A percentile compares a stretch with the other conserved stretches of the same genome.
These are phyloP conservation scores for Xylaria digitata DNA, from an alignment of 2,329 filamentous ascomycete species.

Conservation along the genomic window DNA sequence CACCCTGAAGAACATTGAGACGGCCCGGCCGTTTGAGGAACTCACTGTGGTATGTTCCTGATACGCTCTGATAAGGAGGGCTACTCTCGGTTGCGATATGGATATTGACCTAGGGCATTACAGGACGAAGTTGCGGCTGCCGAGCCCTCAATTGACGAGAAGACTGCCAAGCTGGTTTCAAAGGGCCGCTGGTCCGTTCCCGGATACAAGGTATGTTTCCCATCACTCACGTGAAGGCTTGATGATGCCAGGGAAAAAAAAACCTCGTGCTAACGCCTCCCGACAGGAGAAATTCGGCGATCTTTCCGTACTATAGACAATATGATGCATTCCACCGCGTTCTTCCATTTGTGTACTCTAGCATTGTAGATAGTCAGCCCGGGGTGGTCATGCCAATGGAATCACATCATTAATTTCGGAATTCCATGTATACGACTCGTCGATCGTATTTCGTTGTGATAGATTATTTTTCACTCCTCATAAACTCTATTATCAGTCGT, in stretches of 20 bases:
- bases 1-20: constrained; percentile 97
- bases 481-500: not conserved
- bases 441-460: not conserved
- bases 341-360: constrained; percentile 73
- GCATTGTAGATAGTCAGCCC: constrained; percentile 73
- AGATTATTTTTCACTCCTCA: not conserved
- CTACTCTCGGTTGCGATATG: constrained; percentile 3
- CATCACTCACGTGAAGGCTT: not conserved
- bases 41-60: constrained; percentile 87
- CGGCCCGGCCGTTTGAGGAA: constrained; percentile 93
- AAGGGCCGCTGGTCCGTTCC: constrained; percentile 99
- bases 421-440: not conserved
- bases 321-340: constrained; percentile 48
- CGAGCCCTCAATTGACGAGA: constrained; percentile 96
- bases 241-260: not conserved
- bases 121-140: constrained; percentile 95
- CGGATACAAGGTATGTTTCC: constrained; percentile 88
- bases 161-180: constrained; percentile 91
- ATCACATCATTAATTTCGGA: constrained; percentile 41
- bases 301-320: constrained; percentile 86
- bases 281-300: constrained; percentile 97
- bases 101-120: constrained; percentile 40
- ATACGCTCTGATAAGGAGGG: not conserved
- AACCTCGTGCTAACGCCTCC: constrained; percentile 57
- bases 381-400: constrained; percentile 42